phyloP scores from a whole-genome alignment of 768 basidiomycete genomes.

The Clavulina sp. region DNA sequence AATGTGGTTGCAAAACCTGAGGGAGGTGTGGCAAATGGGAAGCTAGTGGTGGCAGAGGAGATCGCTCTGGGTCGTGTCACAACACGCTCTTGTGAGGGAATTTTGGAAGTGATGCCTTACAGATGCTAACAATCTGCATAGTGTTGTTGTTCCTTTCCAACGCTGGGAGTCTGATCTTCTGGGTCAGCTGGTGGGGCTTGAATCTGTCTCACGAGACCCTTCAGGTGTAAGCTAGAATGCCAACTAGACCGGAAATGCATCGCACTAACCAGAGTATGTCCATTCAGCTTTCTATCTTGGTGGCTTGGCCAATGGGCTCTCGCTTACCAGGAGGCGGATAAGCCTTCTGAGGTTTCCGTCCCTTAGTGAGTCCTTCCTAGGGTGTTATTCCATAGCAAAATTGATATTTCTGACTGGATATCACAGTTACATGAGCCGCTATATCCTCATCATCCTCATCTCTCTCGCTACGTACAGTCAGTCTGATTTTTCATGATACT shows the following conservation, averaged over 20 bases:
- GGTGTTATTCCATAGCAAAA: neutral
- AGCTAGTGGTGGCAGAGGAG: slow-evolving; percentile 47
- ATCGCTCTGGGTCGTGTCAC: slow-evolving; percentile 40
- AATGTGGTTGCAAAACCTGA: neutral
- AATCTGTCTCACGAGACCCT: too few relatives aligned
- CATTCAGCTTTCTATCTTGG: slow-evolving; percentile 17
- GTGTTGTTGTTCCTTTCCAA: neutral
- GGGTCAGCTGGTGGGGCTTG: too few relatives aligned
- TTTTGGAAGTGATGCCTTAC: neutral
- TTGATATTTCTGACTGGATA: slow-evolving; percentile 7
- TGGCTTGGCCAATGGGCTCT: slow-evolving; percentile 26
- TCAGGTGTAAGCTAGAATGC: too few relatives aligned
- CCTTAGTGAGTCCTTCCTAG: too few relatives aligned
- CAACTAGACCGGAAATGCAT: too few relatives aligned
- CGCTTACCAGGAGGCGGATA: slow-evolving; percentile 17
- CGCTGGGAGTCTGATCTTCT: too few relatives aligned
- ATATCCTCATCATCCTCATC: slow-evolving; percentile 15
- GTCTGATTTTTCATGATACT: neutral
- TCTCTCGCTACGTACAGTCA: slow-evolving; percentile 4
- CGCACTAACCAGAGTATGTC: slow-evolving; percentile 3
- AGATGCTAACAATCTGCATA: slow-evolving; percentile 1
- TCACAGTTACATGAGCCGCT: slow-evolving; percentile 17
- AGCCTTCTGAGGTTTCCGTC: slow-evolving; percentile 14
- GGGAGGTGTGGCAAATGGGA: slow-evolving; percentile 27
- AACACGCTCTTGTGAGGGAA: slow-evolving; percentile 25